Evolutionary conservation across 2,329 filamentous ascomycete genomes (phyloP), one percentile per base, ranked within the genome.

Genomic region (Decorospora gaudefroyi): DNA sequence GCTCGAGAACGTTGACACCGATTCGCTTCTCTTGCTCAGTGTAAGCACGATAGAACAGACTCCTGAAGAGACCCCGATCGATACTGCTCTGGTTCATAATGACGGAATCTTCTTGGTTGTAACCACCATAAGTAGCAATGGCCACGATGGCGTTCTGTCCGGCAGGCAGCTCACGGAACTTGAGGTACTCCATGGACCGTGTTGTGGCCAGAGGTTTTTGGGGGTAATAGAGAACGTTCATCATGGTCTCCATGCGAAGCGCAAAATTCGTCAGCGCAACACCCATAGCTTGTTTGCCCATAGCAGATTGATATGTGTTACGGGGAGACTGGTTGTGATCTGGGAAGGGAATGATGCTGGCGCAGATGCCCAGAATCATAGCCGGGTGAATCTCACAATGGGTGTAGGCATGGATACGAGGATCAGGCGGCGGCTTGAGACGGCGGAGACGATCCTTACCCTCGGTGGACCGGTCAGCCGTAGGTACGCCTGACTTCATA

Each of bases 41-140:
- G 73, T 99, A 99, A 8, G 92, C 90, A 59, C 95, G 86, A 82
- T 96, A 99, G 78, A 97, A 99, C 41, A 99, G 75, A 81, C 90
- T 96, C 65, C 95, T 84, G 85, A 99, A 99, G 4, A 99, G 79
- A 52, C 93, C 93, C 65, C 93, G 88, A 72, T 99, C 93, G 64
- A 99, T 97, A 72, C 90, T 96, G 75, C 90, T 96, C 76, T 99
- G 93, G 72, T 99, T 99, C 93, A 99, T 97, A 64, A 99, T 96
- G 58, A 99, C 92, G 57, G 93, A 99, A 84, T 99, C 93, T 90
- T 99, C 93, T 71, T 99, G 95, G 73, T 99, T 99, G 78, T 99
- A 99, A 48, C 93, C 93, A 41, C 91, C 96, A 74, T 99, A 99
- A 70, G 88, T 95, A 47, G 90, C 85, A 73, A 99, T 99, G 27